Percentiles rank a stretch among this genome's conserved stretches.
phyloP scores from a whole-genome alignment of 2,329 filamentous ascomycete genomes.

The Botrytis medusae region DNA sequence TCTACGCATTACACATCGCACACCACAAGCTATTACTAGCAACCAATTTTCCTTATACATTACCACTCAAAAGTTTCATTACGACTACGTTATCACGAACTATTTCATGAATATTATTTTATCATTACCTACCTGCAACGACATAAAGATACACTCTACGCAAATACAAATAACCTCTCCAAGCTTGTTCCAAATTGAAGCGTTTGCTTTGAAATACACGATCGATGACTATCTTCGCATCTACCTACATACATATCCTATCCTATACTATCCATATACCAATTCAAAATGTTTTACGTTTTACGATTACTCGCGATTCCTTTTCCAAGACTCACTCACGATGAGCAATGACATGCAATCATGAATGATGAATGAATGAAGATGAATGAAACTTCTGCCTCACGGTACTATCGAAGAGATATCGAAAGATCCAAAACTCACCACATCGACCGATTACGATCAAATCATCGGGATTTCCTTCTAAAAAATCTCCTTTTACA shows the following conservation, averaged over 20 bases:
- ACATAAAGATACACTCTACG: slow-evolving; percentile 11
- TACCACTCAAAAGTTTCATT: slow-evolving; percentile 2
- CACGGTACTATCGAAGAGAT: slow-evolving; percentile 7
- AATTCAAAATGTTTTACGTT: slow-evolving; percentile 7
- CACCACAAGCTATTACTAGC: slow-evolving; percentile 21
- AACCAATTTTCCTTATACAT: slow-evolving; percentile 21
- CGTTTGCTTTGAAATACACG: slow-evolving; percentile 17
- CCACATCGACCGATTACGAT: slow-evolving; percentile 18
- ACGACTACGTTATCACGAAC: slow-evolving; percentile 24
- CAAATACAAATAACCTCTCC: slow-evolving; percentile 6
- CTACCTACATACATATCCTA: not conserved
- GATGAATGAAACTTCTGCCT: slow-evolving; percentile 6
- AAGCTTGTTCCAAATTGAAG: slow-evolving; percentile 21
- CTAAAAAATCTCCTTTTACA: slow-evolving; percentile 7
- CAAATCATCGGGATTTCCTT: slow-evolving; percentile 16
- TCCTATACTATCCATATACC: slow-evolving; percentile 3
- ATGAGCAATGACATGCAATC: slow-evolving; percentile 23
- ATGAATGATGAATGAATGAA: slow-evolving; percentile 20
- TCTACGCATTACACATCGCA: slow-evolving; percentile 13
- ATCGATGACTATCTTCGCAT: slow-evolving; percentile 19
- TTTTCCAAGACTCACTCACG: not conserved
- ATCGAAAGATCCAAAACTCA: slow-evolving; percentile 2
- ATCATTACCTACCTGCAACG: not conserved
- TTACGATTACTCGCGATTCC: slow-evolving; percentile 5
- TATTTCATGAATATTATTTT: slow-evolving; percentile 23